phyloP scores from a whole-genome alignment of 2,329 filamentous ascomycete species.

The Talaromyces sp. region DNA sequence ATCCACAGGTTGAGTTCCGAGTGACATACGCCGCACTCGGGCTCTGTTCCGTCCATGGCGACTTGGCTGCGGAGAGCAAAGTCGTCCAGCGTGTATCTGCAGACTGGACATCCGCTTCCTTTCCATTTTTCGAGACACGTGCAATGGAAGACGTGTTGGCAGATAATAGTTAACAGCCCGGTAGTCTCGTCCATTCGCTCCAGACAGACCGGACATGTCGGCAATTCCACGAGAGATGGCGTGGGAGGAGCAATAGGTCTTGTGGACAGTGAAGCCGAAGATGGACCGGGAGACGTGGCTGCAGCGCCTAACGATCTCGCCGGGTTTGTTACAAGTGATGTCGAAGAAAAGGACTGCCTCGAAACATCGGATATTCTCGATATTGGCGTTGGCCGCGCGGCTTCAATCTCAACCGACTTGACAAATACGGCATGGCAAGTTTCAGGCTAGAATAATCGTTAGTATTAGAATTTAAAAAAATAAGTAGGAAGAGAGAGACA shows the following conservation, averaged over 20 bases:
- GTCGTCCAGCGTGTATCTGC: conserved; percentile 74
- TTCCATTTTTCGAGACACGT: conserved; percentile 95
- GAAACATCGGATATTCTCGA: conserved; percentile 5
- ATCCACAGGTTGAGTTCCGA: conserved; percentile 85
- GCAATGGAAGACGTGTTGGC: conserved; percentile 97
- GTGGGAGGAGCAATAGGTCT: conserved; percentile 70
- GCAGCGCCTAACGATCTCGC: conserved; percentile 6
- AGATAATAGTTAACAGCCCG: conserved; percentile 89
- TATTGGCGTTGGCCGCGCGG: conserved; percentile 35
- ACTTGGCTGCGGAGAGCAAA: conserved; percentile 44
- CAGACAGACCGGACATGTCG: conserved; percentile 92
- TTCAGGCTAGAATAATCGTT: conserved; percentile 59
- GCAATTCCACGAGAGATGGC: conserved; percentile 80
- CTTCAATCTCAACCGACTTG: conserved; percentile 82
- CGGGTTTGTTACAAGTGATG: neutral
- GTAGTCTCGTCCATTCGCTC: conserved; percentile 98
- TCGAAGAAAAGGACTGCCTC: conserved; percentile 15
- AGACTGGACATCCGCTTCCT: conserved; percentile 89
- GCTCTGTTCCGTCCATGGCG: conserved; percentile 32
- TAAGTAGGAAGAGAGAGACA: conserved; percentile 21
- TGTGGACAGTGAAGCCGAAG: conserved; percentile 46
- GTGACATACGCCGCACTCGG: conserved; percentile 74
- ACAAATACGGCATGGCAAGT: conserved; percentile 94
- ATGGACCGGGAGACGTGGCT: conserved; percentile 22
- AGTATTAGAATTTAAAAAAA: neutral